Conservation (phyloP, 164 flowering plant species). For the Buxus sempervirens region DNA sequence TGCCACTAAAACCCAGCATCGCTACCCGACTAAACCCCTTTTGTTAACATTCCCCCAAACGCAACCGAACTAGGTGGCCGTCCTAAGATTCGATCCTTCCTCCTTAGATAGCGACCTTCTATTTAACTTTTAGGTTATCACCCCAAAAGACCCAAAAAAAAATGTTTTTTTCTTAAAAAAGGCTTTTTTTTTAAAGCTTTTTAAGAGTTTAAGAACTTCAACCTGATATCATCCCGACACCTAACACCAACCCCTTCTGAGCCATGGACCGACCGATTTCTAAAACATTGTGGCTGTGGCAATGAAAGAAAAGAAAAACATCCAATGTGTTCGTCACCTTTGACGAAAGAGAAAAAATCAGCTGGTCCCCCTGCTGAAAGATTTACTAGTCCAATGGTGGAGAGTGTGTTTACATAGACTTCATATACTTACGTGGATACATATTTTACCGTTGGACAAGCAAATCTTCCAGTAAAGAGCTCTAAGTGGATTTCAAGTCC, state of each 20-base stretch:
- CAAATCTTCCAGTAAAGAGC: no score
- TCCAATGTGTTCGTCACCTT: no score
- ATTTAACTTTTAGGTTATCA: no score
- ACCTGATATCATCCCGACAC: slow-evolving; percentile 27
- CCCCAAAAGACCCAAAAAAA: no score
- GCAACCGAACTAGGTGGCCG: slow-evolving; percentile 32
- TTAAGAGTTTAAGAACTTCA: background rate
- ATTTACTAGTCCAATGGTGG: no score
- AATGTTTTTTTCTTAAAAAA: no score
- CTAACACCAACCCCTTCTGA: slow-evolving; percentile 29
- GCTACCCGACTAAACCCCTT: slow-evolving; percentile 13
- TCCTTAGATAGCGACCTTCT: slow-evolving; percentile 23
- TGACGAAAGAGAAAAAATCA: no score
- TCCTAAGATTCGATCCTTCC: slow-evolving; percentile 44
- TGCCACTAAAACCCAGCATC: slow-evolving; percentile 20
- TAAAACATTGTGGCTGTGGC: background rate
- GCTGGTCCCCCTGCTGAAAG: no score
- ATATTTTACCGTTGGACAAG: no score
- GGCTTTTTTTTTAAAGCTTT: background rate
- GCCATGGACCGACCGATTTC: background rate
- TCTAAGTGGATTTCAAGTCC: no score
- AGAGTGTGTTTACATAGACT: no score
- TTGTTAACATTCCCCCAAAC: slow-evolving; percentile 26
- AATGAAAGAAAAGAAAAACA: background rate
- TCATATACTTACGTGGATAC: no score